These are phyloP conservation scores for Paratinospora sagittata DNA, from an alignment of 164 flowering plant genomes.

Conservation along the genomic window DNA sequence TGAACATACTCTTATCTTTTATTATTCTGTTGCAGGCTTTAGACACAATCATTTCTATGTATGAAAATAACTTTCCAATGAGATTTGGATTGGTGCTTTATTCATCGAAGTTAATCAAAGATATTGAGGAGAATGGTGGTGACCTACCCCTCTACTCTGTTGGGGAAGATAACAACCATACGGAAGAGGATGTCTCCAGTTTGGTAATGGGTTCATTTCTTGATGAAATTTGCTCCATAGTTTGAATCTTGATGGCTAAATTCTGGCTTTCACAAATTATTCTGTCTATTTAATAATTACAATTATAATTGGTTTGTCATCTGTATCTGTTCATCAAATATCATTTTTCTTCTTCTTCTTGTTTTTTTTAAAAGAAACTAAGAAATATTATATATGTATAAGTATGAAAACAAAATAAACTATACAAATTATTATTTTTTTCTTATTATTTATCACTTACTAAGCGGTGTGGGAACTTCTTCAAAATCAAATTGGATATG, in stretches of 20 bases:
- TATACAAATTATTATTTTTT: too few relatives aligned
- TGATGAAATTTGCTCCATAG: not conserved
- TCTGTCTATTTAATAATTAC: not conserved
- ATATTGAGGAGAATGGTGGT: conserved; percentile 53
- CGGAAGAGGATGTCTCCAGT: conserved; percentile 59
- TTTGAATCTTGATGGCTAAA: not conserved
- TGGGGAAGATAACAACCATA: conserved; percentile 23
- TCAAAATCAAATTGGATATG: too few relatives aligned
- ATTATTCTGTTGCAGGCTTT: conserved; percentile 46
- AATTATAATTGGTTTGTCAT: not conserved
- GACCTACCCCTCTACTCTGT: conserved; percentile 24
- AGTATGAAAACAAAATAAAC: too few relatives aligned
- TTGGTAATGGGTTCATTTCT: conserved; percentile 46
- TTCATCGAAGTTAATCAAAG: conserved; percentile 51
- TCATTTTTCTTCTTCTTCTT: too few relatives aligned
- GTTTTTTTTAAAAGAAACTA: too few relatives aligned
- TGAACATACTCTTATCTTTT: not conserved
- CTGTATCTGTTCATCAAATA: not conserved
- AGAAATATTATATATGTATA: too few relatives aligned
- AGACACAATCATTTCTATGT: conserved; percentile 60
- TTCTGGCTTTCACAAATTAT: not conserved
- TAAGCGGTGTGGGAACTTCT: too few relatives aligned
- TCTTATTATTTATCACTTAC: too few relatives aligned
- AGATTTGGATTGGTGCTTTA: conserved; percentile 85
- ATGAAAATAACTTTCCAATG: conserved; percentile 79